These are phyloP conservation scores for Domatiomyces catenatus DNA, from an alignment of 2,329 filamentous ascomycete species.

Conservation along the genomic window DNA sequence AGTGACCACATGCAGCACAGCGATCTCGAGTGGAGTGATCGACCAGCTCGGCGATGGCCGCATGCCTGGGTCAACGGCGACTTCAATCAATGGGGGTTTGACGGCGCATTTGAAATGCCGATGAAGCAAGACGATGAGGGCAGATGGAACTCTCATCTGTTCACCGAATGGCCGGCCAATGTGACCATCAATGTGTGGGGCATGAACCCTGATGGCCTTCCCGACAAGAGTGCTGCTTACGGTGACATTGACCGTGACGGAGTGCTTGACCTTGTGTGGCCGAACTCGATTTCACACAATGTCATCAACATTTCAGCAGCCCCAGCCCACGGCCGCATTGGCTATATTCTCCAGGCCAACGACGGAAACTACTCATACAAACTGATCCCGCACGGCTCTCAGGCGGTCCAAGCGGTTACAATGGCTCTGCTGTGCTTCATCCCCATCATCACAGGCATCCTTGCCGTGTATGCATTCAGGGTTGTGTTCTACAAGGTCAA, in stretches of 20 bases:
- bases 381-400: conserved; percentile 4
- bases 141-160: conserved; percentile 5
- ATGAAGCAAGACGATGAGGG: conserved; percentile 25
- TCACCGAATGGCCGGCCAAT: conserved; percentile 4
- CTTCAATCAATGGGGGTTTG: conserved; percentile 42
- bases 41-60: conserved; percentile 31
- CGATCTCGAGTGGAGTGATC: conserved; percentile 24
- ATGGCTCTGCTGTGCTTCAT: conserved; percentile 3
- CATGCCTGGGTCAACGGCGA: conserved; percentile 38
- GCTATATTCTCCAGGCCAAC: conserved; percentile 4
- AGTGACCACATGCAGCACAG: conserved; percentile 38
- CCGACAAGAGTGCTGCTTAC: conserved; percentile 3
- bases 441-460: conserved; percentile 4
- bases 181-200: conserved; percentile 8
- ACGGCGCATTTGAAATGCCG: conserved; percentile 33
- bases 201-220: conserved; percentile 9
- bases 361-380: conserved; percentile 6
- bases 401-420: conserved; percentile 1
- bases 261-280: conserved; percentile 6
- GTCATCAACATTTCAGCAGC: conserved; percentile 6
- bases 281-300: conserved; percentile 2
- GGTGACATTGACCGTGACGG: conserved; percentile 5
- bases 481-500: conserved; percentile 7
- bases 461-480: conserved; percentile 1
- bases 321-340: not conserved